Evolutionary conservation across 2,329 filamentous ascomycete genomes (phyloP).

Genomic region (Dothiorella sarmentorum): DNA sequence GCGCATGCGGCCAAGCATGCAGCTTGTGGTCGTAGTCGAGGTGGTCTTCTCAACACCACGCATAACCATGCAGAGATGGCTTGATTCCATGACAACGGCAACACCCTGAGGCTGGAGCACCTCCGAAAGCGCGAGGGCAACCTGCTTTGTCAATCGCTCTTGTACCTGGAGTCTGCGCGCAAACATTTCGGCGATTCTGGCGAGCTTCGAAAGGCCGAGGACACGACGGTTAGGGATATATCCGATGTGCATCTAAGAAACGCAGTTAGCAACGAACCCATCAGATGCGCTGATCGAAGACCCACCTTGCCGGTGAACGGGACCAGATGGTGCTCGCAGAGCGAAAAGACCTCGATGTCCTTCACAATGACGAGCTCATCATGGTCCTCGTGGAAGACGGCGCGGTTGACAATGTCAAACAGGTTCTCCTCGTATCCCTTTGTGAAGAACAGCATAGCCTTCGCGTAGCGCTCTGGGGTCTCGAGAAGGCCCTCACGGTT

Average conservation of each 20-base stretch:
- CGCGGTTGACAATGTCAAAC: slow-evolving; percentile 83
- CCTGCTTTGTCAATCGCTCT: slow-evolving; percentile 92
- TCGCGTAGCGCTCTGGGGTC: slow-evolving; percentile 82
- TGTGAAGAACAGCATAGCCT: slow-evolving; percentile 93
- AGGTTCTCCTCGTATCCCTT: slow-evolving; percentile 97
- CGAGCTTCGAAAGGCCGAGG: slow-evolving; percentile 92
- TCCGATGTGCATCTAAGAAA: slow-evolving; percentile 86
- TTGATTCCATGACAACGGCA: slow-evolving; percentile 95
- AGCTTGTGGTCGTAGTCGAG: slow-evolving; percentile 87
- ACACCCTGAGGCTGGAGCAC: slow-evolving; percentile 91
- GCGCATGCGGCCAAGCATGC: slow-evolving; percentile 95
- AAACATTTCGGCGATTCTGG: slow-evolving; percentile 96
- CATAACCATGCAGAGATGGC: slow-evolving; percentile 98
- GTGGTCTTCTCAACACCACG: slow-evolving; percentile 92
- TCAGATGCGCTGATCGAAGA: not conserved
- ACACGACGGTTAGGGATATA: slow-evolving; percentile 92
- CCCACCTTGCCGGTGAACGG: slow-evolving; percentile 90
- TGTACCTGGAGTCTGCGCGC: slow-evolving; percentile 90
- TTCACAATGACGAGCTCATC: slow-evolving; percentile 98
- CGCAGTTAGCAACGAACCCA: slow-evolving; percentile 18
- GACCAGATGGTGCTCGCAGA: slow-evolving; percentile 97
- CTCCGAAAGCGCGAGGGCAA: slow-evolving; percentile 89
- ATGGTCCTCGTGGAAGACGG: slow-evolving; percentile 94
- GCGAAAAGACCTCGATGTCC: slow-evolving; percentile 90
- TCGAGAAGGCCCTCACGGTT: slow-evolving; percentile 61